Base-by-base conservation (phyloP, 2,329 filamentous ascomycete species). In the Didymella lethalis region DNA sequence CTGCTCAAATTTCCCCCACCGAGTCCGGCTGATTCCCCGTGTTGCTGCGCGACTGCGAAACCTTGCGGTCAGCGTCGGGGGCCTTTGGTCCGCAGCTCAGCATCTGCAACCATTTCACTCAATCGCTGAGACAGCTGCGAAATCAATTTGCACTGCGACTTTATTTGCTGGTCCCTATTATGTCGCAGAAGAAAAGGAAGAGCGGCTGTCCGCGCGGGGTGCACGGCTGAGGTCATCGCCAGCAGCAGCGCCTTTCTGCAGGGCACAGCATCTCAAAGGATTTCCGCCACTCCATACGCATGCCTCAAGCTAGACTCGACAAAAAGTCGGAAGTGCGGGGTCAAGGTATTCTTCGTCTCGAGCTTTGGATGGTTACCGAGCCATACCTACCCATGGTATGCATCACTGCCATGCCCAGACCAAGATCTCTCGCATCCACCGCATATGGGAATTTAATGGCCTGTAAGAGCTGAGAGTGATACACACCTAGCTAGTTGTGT, bases 381-480 rank as follows among this genome's bases (percentile, higher is more conserved):
- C 29, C 48, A 52, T 36, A 1, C 18, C 18, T 18, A 18, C 18
- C 18, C 18, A 18, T 18, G 18, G 18, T 18, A 23, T 40, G 23
- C 41, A 31, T 46, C 20, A 40, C 40, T 48, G 44, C 7, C 34
- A 16, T 45, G 54, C 44, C 54, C 16, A 64, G 46, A 56, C 55
- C 29, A 14, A 43, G n/a, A 32, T 29, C 45, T 48, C 36, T 48
- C 51, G 55, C 54, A 48, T 34, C 38, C 45, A 40, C 41, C 51
- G 52, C 49, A 48, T 51, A 40, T 14, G 20, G 52, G 43, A 53
- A 28, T 29, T 48, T 34, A 25, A 28, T 57, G 43, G 48, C 54
- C 54, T 55, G 28, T 12, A 41, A 31, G 38, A 63, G 65, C 65
- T 64, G 62, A 64, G 36, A 14, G 45, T 38, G 28, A 38, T 55